Evolutionary conservation across 495 filamentous ascomycete genomes (phyloP), one percentile per base, ranked within the genome.

Genomic region (Aspergillus biplanus): DNA sequence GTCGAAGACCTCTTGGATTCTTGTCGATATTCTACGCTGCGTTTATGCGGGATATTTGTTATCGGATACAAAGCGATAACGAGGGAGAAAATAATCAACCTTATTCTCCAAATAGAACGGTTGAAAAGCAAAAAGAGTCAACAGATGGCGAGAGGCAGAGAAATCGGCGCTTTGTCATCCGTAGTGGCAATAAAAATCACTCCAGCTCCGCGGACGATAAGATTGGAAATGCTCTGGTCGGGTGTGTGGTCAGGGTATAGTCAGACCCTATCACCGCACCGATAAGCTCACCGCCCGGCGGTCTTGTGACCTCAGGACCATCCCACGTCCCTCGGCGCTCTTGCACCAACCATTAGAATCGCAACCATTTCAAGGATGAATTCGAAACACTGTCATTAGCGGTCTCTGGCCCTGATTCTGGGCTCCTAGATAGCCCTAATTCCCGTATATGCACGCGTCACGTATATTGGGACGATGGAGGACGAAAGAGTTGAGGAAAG

Each of bases 261-360:
- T 42, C 37, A 15, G 37, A 42, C 9, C 7, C 37, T 42, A 42
- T 42, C 37, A 15, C 37, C 11, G 75, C 39, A 15, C 8, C n/a
- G 75, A 76, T 76, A 77, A 75, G 69, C 67, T 68, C 65, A 77
- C 74, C 74, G 74, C 73, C 68, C 60, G 33, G 11, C 47, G 53
- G 50, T 59, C 57, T 58, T 18, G 33, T 32, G 21, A 63, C 63
- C 44, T 66, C 59, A n/a, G 59, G 54, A 54, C 31, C 44, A 32
- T 6, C 52, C 44, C 33, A 34, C 46, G 27, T 47, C n/a, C 48
- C 16, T 52, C 48, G 48, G 18, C 1, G 21, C 2, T 27, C 21
- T 27, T 27, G 21, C 1, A 27, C 21, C 21, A 27, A 27, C 21
- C 21, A 27, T 27, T 27, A 27, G 21, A 27, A 27, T 27, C 2